Percentiles rank a stretch among this genome's conserved stretches.
Conservation (phyloP, 2,329 filamentous ascomycete species). For the Phialophora expanda region DNA sequence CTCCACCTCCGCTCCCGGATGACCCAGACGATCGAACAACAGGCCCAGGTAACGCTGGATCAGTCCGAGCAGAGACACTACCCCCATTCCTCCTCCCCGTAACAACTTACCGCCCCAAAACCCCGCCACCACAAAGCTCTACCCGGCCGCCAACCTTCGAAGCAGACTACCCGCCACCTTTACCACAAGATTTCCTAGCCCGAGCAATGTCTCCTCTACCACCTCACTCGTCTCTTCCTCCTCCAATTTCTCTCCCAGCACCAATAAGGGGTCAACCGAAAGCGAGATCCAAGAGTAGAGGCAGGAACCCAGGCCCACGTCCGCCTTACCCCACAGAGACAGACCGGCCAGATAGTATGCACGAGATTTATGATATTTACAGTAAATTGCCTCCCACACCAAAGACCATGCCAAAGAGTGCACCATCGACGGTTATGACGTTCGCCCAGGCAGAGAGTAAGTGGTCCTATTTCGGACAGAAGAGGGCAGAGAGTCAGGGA, state of each 20-base stretch:
- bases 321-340: not conserved
- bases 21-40: not conserved
- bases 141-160: not conserved
- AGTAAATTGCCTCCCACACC: slow-evolving; percentile 14
- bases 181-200: not conserved
- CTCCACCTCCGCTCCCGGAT: slow-evolving; percentile 26
- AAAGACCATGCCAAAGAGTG: slow-evolving; percentile 11
- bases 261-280: not conserved
- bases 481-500: slow-evolving; percentile 13
- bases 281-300: not conserved
- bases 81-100: not conserved
- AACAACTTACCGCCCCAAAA: not conserved
- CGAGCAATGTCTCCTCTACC: slow-evolving; percentile 1
- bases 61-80: not conserved
- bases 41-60: not conserved
- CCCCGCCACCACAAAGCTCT: not conserved
- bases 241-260: not conserved
- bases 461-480: slow-evolving; percentile 28
- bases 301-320: not conserved
- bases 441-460: slow-evolving; percentile 30
- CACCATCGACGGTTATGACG: slow-evolving; percentile 17
- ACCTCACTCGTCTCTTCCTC: slow-evolving; percentile 19
- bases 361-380: slow-evolving; percentile 33
- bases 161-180: slow-evolving; percentile 21
- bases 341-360: slow-evolving; percentile 23